Evolutionary conservation across 2,329 filamentous ascomycete species (phyloP).

Genomic region (Fusarium chlamydosporum): DNA sequence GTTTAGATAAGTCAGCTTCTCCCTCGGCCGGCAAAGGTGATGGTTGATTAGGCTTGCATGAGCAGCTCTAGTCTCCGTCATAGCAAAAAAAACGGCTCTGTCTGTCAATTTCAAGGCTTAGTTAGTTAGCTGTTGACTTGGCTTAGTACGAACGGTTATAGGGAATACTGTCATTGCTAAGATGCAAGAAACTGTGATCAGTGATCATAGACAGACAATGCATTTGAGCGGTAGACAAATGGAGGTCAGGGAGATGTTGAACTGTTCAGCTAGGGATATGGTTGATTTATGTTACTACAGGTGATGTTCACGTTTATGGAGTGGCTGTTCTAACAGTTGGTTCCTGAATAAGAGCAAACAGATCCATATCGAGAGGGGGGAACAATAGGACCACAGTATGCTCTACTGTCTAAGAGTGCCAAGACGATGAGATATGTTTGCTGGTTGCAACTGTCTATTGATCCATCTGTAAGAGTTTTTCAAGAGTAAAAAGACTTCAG

Average conservation of each 20-base stretch:
- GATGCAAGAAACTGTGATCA: neutral
- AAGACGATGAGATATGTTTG: neutral
- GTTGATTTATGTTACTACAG: slow-evolving; percentile 9
- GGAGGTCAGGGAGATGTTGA: no score
- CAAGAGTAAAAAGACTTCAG: slow-evolving; percentile 32
- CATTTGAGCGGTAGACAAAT: no score
- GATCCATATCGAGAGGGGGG: neutral
- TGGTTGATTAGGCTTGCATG: slow-evolving; percentile 20
- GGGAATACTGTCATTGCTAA: neutral
- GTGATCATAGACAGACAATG: neutral
- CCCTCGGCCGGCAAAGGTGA: slow-evolving; percentile 2
- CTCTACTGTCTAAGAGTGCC: slow-evolving; percentile 16
- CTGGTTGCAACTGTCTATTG: slow-evolving; percentile 6
- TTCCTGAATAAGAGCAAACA: slow-evolving; percentile 1
- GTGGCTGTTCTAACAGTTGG: neutral
- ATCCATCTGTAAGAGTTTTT: slow-evolving; percentile 19
- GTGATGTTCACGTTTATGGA: neutral
- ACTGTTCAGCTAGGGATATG: neutral
- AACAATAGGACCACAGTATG: slow-evolving; percentile 11
- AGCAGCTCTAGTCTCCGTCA: slow-evolving; percentile 11
- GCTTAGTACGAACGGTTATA: neutral
- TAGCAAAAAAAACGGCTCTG: slow-evolving; percentile 5
- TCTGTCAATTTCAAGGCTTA: slow-evolving; percentile 5
- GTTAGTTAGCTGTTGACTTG: neutral
- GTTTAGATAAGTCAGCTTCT: neutral